Conservation (phyloP, 164 flowering plant genomes). For the Chimonanthus praecox region DNA sequence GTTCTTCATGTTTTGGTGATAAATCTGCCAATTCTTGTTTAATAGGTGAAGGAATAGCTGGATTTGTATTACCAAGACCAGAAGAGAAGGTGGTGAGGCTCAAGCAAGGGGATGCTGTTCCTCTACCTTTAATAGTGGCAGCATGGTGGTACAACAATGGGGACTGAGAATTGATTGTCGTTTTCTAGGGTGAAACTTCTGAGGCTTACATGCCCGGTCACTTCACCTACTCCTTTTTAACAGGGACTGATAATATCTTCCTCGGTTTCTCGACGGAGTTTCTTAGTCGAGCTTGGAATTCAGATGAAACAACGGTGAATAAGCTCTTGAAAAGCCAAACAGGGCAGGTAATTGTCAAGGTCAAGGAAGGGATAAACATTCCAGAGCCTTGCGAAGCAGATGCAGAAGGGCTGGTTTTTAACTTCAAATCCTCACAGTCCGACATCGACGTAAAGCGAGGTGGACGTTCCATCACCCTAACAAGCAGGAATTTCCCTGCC, state of each 20-base stretch:
- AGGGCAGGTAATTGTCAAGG: conserved; percentile 40
- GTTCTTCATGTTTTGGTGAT: no score
- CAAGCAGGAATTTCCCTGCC: conserved; percentile 47
- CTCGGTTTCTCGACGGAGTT: conserved; percentile 60
- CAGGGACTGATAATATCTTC: conserved; percentile 60
- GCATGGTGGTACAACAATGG: conserved; percentile 81
- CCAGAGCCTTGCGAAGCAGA: conserved; percentile 46
- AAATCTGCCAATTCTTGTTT: no score
- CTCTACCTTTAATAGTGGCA: conserved; percentile 55
- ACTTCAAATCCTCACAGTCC: conserved; percentile 45
- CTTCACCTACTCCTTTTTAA: conserved; percentile 48
- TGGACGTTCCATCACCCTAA: conserved; percentile 44
- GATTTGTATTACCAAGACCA: conserved; percentile 44
- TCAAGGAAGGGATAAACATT: conserved; percentile 27
- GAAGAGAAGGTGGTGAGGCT: conserved; percentile 57
- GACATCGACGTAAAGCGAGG: conserved; percentile 53
- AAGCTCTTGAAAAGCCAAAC: conserved; percentile 42
- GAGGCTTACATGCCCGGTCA: conserved; percentile 53
- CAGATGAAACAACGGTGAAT: conserved; percentile 34
- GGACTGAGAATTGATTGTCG: conserved; percentile 40
- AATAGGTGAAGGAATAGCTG: conserved; percentile 41
- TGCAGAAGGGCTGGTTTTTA: conserved; percentile 34
- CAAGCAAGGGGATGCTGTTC: conserved; percentile 62
- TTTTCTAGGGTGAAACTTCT: conserved; percentile 61
- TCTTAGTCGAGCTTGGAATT: conserved; percentile 48